phyloP scores from a whole-genome alignment of 169 alveolate species.

The Perkinsus marinus region DNA sequence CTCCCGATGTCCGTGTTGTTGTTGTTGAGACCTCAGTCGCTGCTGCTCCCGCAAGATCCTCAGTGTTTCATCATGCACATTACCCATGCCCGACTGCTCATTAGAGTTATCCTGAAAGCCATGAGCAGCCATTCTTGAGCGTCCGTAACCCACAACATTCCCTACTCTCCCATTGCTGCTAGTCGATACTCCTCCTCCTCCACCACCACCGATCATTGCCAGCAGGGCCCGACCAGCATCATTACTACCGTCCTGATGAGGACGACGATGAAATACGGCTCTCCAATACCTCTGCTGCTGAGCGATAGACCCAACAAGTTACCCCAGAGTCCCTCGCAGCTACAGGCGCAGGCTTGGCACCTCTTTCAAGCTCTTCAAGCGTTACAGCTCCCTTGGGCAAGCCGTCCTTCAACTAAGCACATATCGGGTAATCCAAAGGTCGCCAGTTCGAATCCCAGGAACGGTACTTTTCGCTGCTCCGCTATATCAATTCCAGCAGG shows the following conservation, averaged over 20 bases:
- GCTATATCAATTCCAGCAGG: neutral
- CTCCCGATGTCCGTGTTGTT: neutral
- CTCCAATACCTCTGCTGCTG: too few relatives aligned
- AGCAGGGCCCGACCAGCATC: neutral
- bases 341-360: neutral
- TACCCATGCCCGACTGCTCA: neutral
- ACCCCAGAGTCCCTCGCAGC: neutral
- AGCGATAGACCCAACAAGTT: too few relatives aligned
- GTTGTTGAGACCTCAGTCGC: neutral
- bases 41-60: neutral
- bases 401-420: neutral
- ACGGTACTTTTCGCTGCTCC: neutral
- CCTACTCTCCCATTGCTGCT: too few relatives aligned
- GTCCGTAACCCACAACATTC: too few relatives aligned
- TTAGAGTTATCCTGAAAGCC: neutral
- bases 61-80: neutral
- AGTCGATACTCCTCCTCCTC: too few relatives aligned
- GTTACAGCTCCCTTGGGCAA: neutral
- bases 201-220: neutral
- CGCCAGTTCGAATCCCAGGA: neutral
- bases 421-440: neutral
- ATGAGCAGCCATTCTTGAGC: too few relatives aligned
- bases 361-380: neutral
- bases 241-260: neutral
- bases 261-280: neutral